Percentiles rank a stretch among this genome's conserved stretches.
Conservation (phyloP, 2,329 filamentous ascomycete species). For the Parasarocladium wereldwijsianum region DNA sequence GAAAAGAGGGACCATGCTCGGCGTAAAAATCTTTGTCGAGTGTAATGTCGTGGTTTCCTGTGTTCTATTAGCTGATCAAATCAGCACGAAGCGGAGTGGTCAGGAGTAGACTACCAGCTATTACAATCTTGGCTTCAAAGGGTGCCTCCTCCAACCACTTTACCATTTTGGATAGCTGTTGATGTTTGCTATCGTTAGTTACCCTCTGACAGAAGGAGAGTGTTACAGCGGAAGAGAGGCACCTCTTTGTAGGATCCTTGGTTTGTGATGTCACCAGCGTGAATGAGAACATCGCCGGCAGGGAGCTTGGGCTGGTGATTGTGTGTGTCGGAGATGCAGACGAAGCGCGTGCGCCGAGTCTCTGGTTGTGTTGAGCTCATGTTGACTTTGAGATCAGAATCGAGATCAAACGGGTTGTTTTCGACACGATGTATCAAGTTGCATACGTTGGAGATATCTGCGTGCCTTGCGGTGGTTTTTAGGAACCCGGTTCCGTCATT, state of each 20-base stretch:
- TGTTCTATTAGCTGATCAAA: neutral
- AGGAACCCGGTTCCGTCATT: too few relatives aligned
- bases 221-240: neutral
- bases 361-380: constrained; percentile 6
- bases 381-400: too few relatives aligned
- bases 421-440: too few relatives aligned
- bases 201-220: neutral
- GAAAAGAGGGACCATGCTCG: constrained; percentile 35
- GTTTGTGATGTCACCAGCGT: constrained; percentile 65
- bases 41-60: constrained; percentile 64
- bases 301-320: constrained; percentile 52
- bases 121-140: constrained; percentile 56
- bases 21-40: constrained; percentile 50
- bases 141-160: constrained; percentile 52
- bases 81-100: neutral
- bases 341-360: constrained; percentile 42
- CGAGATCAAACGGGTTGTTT: too few relatives aligned
- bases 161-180: constrained; percentile 40
- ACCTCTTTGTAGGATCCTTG: constrained; percentile 47
- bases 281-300: constrained; percentile 58
- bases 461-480: too few relatives aligned
- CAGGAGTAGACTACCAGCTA: constrained; percentile 37
- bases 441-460: too few relatives aligned
- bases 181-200: constrained; percentile 1
- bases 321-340: constrained; percentile 68